Conservation (phyloP, 306 rosid genomes). For the Bauhinia variegata region DNA sequence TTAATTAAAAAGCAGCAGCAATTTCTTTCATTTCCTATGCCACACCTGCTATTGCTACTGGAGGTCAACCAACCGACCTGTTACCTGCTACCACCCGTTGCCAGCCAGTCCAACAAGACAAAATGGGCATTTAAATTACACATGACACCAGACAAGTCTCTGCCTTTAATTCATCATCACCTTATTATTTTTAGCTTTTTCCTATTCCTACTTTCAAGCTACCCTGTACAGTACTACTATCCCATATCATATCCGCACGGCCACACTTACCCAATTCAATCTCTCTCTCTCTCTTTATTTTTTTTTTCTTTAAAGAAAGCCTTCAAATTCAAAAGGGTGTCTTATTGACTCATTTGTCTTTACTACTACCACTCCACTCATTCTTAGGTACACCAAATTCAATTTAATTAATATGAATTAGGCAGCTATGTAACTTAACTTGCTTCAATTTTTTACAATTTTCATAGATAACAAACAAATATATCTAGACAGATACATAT, state of each 20-base stretch:
- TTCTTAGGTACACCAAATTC: no score
- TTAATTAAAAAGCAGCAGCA: slow-evolving; percentile 28
- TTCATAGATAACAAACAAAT: no score
- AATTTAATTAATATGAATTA: no score
- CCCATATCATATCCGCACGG: slow-evolving; percentile 41
- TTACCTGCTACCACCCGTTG: slow-evolving; percentile 53
- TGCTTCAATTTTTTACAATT: no score
- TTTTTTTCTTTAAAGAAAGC: no score
- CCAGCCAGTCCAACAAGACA: slow-evolving; percentile 48
- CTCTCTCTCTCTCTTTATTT: background rate
- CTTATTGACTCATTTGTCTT: no score
- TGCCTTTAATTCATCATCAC: slow-evolving; percentile 66
- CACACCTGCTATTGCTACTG: slow-evolving; percentile 43
- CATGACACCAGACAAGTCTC: slow-evolving; percentile 38
- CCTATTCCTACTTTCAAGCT: slow-evolving; percentile 38
- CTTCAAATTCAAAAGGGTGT: no score
- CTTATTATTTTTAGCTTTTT: slow-evolving; percentile 66
- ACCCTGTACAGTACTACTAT: slow-evolving; percentile 41
- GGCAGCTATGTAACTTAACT: no score
- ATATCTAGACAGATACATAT: no score
- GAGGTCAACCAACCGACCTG: slow-evolving; percentile 49
- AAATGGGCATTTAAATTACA: slow-evolving; percentile 11
- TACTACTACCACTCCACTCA: no score
- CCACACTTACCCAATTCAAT: background rate
- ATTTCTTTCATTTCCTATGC: slow-evolving; percentile 34